phyloP scores from a whole-genome alignment of 1,139 yeast genomes.

The Kurtzmaniella quercitrusa region DNA sequence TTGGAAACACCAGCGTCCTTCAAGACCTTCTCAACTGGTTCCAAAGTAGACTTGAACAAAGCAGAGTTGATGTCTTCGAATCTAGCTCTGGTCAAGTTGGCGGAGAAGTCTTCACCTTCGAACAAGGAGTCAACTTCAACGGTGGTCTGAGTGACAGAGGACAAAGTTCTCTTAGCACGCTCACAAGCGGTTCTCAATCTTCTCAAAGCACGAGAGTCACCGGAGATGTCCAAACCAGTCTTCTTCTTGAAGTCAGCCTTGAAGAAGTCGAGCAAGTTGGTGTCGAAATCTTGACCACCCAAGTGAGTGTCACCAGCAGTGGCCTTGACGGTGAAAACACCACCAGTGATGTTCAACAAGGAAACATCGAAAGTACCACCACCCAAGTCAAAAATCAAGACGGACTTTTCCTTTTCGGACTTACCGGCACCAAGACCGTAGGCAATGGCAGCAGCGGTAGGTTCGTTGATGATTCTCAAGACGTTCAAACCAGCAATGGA shows the following conservation, averaged over 20 bases:
- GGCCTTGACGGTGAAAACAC: constrained; percentile 96
- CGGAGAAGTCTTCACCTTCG: constrained; percentile 96
- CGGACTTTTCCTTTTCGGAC: constrained; percentile 79
- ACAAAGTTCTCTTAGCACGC: constrained; percentile 98
- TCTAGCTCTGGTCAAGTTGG: constrained; percentile 98
- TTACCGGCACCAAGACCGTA: constrained; percentile 53
- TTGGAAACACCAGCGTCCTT: constrained; percentile 92
- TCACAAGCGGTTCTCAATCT: constrained; percentile 99
- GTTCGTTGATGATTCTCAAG: constrained; percentile 47
- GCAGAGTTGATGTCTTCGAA: constrained; percentile 97
- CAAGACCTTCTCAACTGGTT: constrained; percentile 97
- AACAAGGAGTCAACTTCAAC: constrained; percentile 94
- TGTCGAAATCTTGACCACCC: constrained; percentile 82
- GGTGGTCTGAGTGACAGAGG: constrained; percentile 94
- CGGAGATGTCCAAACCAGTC: constrained; percentile 88
- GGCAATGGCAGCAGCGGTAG: constrained; percentile 50
- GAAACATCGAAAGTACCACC: constrained; percentile 56
- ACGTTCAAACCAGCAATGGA: constrained; percentile 47
- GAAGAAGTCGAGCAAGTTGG: constrained; percentile 70
- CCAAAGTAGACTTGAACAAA: constrained; percentile 92
- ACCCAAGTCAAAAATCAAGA: constrained; percentile 46
- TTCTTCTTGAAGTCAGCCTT: constrained; percentile 94
- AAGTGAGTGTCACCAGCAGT: constrained; percentile 99
- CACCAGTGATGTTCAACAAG: constrained; percentile 86
- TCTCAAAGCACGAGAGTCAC: constrained; percentile 94